These are phyloP conservation scores for Cymodocea nodosa DNA, from an alignment of 116 monocot species.

Conservation along the genomic window DNA sequence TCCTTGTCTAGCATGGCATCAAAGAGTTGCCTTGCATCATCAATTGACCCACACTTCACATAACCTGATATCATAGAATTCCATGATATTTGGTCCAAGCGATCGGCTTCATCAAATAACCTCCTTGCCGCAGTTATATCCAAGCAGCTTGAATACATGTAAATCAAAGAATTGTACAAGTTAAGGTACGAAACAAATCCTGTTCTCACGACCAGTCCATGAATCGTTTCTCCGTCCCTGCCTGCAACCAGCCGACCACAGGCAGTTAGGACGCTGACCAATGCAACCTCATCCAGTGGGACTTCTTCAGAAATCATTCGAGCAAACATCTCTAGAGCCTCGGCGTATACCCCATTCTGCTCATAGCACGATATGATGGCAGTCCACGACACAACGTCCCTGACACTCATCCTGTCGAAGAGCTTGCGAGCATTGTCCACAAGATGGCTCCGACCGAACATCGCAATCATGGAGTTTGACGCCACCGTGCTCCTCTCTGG, in stretches of 20 bases:
- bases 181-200: slow-evolving; percentile 45
- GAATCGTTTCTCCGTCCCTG: slow-evolving; percentile 33
- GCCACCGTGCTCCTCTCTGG: slow-evolving; percentile 48
- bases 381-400: slow-evolving; percentile 68
- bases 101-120: slow-evolving; percentile 36
- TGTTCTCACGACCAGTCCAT: slow-evolving; percentile 40
- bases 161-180: slow-evolving; percentile 59
- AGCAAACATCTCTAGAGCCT: slow-evolving; percentile 49
- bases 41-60: slow-evolving; percentile 37
- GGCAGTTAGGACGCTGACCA: slow-evolving; percentile 52
- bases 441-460: slow-evolving; percentile 28
- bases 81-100: slow-evolving; percentile 66
- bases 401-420: slow-evolving; percentile 43
- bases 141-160: slow-evolving; percentile 48
- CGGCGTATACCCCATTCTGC: slow-evolving; percentile 41
- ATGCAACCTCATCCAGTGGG: slow-evolving; percentile 46
- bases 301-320: slow-evolving; percentile 26
- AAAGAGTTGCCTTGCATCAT: slow-evolving; percentile 36
- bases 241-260: slow-evolving; percentile 24
- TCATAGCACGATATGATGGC: slow-evolving; percentile 73
- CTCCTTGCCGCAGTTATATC: slow-evolving; percentile 23
- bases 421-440: slow-evolving; percentile 34
- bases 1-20: slow-evolving; percentile 45
- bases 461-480: slow-evolving; percentile 62
- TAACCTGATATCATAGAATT: slow-evolving; percentile 83